phyloP scores from a whole-genome alignment of 257 asterid genomes.

The Gentiana dahurica region DNA sequence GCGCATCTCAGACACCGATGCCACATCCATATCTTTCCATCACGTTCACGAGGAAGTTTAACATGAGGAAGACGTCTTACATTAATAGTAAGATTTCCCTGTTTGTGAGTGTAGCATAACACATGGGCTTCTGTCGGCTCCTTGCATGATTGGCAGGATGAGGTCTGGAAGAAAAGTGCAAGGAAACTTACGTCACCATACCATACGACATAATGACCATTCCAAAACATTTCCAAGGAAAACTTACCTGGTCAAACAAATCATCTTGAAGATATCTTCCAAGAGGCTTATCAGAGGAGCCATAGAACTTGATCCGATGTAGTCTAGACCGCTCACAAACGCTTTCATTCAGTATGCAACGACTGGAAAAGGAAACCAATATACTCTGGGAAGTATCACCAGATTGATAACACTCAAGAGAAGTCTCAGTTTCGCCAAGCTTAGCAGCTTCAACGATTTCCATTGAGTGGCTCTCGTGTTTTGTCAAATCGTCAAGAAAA shows the following conservation, averaged over 20 bases:
- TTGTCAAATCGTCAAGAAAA: constrained; percentile 7
- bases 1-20: constrained; percentile 85
- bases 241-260: constrained; percentile 73
- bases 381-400: constrained; percentile 60
- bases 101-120: constrained; percentile 75
- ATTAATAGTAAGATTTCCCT: constrained; percentile 80
- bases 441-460: constrained; percentile 27
- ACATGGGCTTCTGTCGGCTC: constrained; percentile 85
- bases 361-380: constrained; percentile 86
- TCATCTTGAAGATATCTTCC: constrained; percentile 84
- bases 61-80: constrained; percentile 45
- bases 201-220: not conserved
- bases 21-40: constrained; percentile 99
- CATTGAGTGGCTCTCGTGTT: constrained; percentile 27
- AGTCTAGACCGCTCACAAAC: constrained; percentile 80
- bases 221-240: constrained; percentile 6
- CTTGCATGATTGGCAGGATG: constrained; percentile 69
- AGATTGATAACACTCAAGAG: constrained; percentile 39
- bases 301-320: constrained; percentile 69
- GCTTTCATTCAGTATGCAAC: constrained; percentile 49
- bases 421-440: constrained; percentile 29
- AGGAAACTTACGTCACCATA: constrained; percentile 4
- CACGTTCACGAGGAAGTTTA: constrained; percentile 74
- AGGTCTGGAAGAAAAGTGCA: constrained; percentile 36
- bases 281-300: constrained; percentile 84